Conservation (phyloP, 495 filamentous ascomycete genomes). For the Hypomontagnella submonticulosa region DNA sequence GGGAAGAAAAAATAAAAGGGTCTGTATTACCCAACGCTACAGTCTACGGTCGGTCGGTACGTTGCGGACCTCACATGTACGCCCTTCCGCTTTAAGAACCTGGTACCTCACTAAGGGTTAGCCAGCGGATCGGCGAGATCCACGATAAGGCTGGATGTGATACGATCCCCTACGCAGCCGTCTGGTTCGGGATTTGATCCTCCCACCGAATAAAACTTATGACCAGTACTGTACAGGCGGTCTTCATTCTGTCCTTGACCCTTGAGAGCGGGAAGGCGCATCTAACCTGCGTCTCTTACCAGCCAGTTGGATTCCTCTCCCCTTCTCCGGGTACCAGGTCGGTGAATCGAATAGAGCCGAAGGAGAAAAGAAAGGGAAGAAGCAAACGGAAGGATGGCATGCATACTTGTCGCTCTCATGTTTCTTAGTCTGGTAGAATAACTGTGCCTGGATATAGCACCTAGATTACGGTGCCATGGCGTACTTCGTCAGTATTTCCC, state of each 20-base stretch:
- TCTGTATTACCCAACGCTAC: no score
- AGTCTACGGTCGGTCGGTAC: no score
- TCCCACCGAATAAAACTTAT: conserved; percentile 2
- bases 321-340: background rate
- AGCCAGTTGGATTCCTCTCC: background rate
- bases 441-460: background rate
- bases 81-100: background rate
- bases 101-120: background rate
- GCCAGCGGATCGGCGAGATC: conserved; percentile 16
- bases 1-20: no score
- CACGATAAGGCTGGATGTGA: conserved; percentile 18
- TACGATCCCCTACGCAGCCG: background rate
- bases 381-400: background rate
- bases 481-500: background rate
- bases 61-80: background rate
- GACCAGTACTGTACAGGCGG: conserved; percentile 13
- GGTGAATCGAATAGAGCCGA: conserved; percentile 1
- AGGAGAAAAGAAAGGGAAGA: background rate
- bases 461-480: conserved; percentile 8
- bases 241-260: conserved; percentile 7
- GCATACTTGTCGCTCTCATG: background rate
- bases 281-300: conserved; percentile 11
- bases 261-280: conserved; percentile 26
- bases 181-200: conserved; percentile 14
- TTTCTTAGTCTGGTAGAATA: conserved; percentile 7